Base-by-base conservation (phyloP, 2,329 filamentous ascomycete genomes). In the Pseudofabraea citricarpa region DNA sequence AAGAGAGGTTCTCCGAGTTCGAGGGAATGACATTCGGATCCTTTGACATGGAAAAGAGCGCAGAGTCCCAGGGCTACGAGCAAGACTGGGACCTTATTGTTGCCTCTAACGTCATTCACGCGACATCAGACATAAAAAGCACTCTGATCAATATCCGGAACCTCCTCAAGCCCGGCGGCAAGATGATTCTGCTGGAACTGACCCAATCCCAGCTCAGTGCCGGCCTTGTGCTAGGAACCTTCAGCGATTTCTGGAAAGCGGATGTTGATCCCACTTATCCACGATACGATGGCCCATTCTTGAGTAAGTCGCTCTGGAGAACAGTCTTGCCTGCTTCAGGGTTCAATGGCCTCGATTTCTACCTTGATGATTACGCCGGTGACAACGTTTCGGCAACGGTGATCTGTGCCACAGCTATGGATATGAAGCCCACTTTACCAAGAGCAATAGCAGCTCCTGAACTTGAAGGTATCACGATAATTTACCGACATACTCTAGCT, bases 11-110 rank as follows among this genome's bases (percentile, higher is more conserved):
- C 12, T 8, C 10, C 3, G 23, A 21, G 9, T 44, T 16, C 16
- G 49, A 56, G 18, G 37, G 23, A 7, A 57, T 67, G 39, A 51
- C 40, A 6, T 68, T 60, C 46, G 54, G 55, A 15, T 53, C 50
- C 1, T 56, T 66, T 6, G 58, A 68, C 44, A 60, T 66, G 23
- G 54, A 57, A 22, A 44, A 53, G 18, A 54, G 60, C 26, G 56
- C 58, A 2, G 40, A 27, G 1, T 41, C 45, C 4, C 64, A 68
- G 43, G 64, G 63, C 13, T 67, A 61, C 29, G 55, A 59, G 15
- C 52, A 46, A 3, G 43, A 44, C 2, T 67, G 49, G 42, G 55
- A 57, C 37, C 9, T 56, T 9, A 36, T 57, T 18, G 32, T 57
- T 31, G 50, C 54, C 13, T 20, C 50, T 3, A 54, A 52, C 32